Percentiles rank a stretch among this genome's conserved stretches.
These are phyloP conservation scores for Plasmopara viticola DNA, from an alignment of 352 stramenopile genomes.

Conservation along the genomic window DNA sequence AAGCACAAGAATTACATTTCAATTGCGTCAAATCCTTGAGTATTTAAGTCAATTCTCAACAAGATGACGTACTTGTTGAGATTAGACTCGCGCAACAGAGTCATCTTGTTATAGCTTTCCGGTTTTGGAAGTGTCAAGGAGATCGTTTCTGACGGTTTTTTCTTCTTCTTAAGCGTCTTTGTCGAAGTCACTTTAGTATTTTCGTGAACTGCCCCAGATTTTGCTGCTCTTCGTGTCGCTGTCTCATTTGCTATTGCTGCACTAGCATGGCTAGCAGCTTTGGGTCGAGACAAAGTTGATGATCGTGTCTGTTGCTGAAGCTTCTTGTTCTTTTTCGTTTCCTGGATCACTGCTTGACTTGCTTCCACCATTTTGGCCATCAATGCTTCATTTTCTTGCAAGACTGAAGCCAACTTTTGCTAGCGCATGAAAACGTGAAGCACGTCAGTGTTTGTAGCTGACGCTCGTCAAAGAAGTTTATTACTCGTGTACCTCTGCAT, in stretches of 20 bases:
- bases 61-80: too few relatives aligned
- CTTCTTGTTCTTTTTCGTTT: conserved; percentile 51
- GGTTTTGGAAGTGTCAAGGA: conserved; percentile 20
- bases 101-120: too few relatives aligned
- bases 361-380: conserved; percentile 57
- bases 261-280: conserved; percentile 47
- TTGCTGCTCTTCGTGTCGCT: conserved; percentile 13
- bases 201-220: neutral
- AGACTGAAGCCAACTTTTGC: conserved; percentile 60
- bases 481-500: conserved; percentile 38
- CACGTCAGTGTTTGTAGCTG: conserved; percentile 1
- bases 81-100: too few relatives aligned
- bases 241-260: conserved; percentile 14
- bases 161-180: conserved; percentile 24
- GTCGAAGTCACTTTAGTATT: conserved; percentile 1
- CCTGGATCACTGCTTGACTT: conserved; percentile 45
- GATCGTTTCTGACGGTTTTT: conserved; percentile 7
- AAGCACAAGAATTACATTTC: too few relatives aligned
- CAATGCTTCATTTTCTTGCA: conserved; percentile 68
- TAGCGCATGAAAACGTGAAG: conserved; percentile 6
- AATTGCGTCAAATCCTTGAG: too few relatives aligned
- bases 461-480: neutral
- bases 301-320: conserved; percentile 41
- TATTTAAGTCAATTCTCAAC: too few relatives aligned
- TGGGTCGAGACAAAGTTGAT: conserved; percentile 44